Base-by-base conservation (phyloP, 1,139 yeast species). In the Blastobotrys capitulatus region DNA sequence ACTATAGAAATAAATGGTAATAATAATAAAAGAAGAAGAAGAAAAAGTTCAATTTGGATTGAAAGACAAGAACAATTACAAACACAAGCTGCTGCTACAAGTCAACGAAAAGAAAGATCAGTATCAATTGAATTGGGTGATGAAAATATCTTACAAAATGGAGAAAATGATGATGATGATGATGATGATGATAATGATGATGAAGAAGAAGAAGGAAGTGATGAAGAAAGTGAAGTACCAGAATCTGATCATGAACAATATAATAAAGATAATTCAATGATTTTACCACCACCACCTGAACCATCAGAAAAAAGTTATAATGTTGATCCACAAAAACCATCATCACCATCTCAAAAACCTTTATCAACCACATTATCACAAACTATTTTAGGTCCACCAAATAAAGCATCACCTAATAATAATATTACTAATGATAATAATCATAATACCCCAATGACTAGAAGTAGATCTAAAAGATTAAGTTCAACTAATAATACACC, bases 21-120 rank as follows among this genome's bases (percentile, higher is more conserved):
- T 31, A 29, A 43, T 15, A 19, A 35, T 16, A 39, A n/a, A n/a
- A 32, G 34, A 22, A 37, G 29, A 46, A 34, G 36, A 42, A 15
- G 50, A 29, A 46, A 55, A 36, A 52, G 57, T 35, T 55, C 58
- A 10, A 50, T 55, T 15, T 55, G 58, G 58, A 54, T 54, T 54
- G 51, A 45, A 8, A 26, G 38, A 6, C 26, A 38, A 36, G 13
- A 38, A 19, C 13, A 22, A 16, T 34, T 10, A 18, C 16, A 25
- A 35, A 1, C 2, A 22, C 16, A 39, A 29, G 5, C 26, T 42
- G n/a, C n/a, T n/a, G n/a, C n/a, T n/a, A n/a, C n/a, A n/a, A n/a
- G n/a, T n/a, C n/a, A n/a, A n/a, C n/a, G n/a, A n/a, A 26, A 41
- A 49, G 18, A 29, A 27, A 35, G 53, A 35, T 22, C 48, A 34